phyloP scores from a whole-genome alignment of 164 flowering plant species.

The Nymphaea colorata region DNA sequence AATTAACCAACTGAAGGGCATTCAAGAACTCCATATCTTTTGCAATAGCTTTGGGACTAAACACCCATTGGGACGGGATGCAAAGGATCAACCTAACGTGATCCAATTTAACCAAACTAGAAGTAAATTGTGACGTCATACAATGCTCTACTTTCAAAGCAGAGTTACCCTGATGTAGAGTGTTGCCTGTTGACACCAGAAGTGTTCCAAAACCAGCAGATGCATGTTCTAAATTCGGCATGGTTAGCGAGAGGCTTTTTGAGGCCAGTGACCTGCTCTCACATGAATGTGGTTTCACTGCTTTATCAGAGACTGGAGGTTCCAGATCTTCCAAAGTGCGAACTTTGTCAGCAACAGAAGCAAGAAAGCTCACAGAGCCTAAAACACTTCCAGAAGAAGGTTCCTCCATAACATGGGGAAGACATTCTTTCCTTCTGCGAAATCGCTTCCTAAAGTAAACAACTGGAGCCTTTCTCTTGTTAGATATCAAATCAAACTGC shows the following conservation, averaged over 20 bases:
- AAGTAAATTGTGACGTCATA: constrained; percentile 18
- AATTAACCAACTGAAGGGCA: constrained; percentile 26
- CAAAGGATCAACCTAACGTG: constrained; percentile 23
- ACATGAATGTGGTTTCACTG: background rate
- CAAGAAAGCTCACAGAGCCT: constrained; percentile 16
- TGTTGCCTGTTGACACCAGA: background rate
- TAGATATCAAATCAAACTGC: constrained; percentile 4
- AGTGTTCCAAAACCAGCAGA: background rate
- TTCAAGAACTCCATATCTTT: constrained; percentile 22
- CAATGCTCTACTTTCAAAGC: constrained; percentile 8
- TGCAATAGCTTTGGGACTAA: constrained; percentile 8
- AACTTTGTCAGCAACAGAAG: constrained; percentile 13
- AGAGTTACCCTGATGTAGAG: background rate
- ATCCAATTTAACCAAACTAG: constrained; percentile 17
- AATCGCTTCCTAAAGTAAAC: constrained; percentile 71
- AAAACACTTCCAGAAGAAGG: constrained; percentile 9
- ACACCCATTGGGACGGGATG: constrained; percentile 17
- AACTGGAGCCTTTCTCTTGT: constrained; percentile 26
- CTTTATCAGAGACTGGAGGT: background rate
- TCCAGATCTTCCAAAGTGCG: constrained; percentile 6
- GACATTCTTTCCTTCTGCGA: constrained; percentile 19
- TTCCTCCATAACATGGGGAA: constrained; percentile 7
- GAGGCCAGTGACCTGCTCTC: background rate
- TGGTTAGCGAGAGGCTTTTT: background rate
- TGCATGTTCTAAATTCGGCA: background rate